Evolutionary conservation across 2,329 filamentous ascomycete genomes (phyloP).

Genomic region (Claviceps sp.): DNA sequence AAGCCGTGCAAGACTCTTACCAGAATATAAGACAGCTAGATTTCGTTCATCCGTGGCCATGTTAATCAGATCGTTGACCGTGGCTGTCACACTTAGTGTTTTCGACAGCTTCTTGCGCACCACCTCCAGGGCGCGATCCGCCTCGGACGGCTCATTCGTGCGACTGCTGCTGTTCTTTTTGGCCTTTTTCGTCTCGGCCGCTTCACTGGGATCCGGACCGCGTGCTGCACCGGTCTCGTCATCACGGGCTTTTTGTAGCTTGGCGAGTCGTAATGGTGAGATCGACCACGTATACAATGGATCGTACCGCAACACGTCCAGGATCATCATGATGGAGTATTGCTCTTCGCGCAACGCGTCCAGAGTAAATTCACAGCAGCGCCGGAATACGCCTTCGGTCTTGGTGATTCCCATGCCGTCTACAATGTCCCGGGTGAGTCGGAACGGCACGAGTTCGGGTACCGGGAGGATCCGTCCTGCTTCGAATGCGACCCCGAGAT

Average conservation of each 20-base stretch:
- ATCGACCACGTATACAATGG: slow-evolving; percentile 93
- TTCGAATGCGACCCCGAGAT: slow-evolving; percentile 93
- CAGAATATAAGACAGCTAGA: slow-evolving; percentile 77
- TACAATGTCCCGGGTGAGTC: slow-evolving; percentile 83
- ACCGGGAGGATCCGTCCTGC: slow-evolving; percentile 89
- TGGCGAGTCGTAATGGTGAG: slow-evolving; percentile 52
- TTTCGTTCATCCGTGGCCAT: slow-evolving; percentile 90
- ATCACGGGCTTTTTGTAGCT: slow-evolving; percentile 48
- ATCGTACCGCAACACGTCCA: slow-evolving; percentile 96
- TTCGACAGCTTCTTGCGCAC: slow-evolving; percentile 94
- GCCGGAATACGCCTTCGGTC: slow-evolving; percentile 88
- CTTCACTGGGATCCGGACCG: slow-evolving; percentile 24
- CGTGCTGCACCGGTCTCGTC: slow-evolving; percentile 25
- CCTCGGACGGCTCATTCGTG: slow-evolving; percentile 55
- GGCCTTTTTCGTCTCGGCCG: slow-evolving; percentile 25
- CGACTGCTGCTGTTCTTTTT: slow-evolving; percentile 20
- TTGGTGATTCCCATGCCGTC: slow-evolving; percentile 95
- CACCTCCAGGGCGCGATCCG: slow-evolving; percentile 79
- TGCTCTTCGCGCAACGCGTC: slow-evolving; percentile 90
- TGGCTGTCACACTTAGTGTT: slow-evolving; percentile 84
- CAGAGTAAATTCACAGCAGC: slow-evolving; percentile 97
- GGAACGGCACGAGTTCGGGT: slow-evolving; percentile 90
- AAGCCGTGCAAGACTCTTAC: slow-evolving; percentile 26
- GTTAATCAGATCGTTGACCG: slow-evolving; percentile 93
- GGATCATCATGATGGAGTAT: slow-evolving; percentile 95